A percentile compares a stretch with the other conserved stretches of the same genome.
Conservation (phyloP, 2,329 filamentous ascomycete species). For the Aphanocladium album region DNA sequence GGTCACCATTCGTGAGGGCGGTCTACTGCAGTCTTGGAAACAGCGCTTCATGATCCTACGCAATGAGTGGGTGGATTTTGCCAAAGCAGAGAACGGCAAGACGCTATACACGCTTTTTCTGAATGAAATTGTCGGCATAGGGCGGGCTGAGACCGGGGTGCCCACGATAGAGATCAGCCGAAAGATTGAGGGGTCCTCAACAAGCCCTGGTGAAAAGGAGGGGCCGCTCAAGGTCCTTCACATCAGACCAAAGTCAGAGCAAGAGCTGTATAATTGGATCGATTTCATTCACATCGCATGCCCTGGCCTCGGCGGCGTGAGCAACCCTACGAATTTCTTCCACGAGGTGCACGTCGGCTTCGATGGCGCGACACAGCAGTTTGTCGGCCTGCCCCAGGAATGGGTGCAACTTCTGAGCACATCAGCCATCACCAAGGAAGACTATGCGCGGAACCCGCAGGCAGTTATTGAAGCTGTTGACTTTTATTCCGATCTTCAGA, state of each 20-base stretch:
- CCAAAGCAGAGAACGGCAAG: slow-evolving; percentile 79
- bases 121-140: slow-evolving; percentile 75
- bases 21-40: slow-evolving; percentile 72
- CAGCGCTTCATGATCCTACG: slow-evolving; percentile 79
- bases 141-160: slow-evolving; percentile 76
- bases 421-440: slow-evolving; percentile 22
- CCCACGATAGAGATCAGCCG: slow-evolving; percentile 85
- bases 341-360: slow-evolving; percentile 91
- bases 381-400: slow-evolving; percentile 20
- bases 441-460: slow-evolving; percentile 11
- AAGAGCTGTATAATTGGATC: slow-evolving; percentile 92
- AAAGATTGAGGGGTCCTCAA: slow-evolving; percentile 55
- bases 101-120: slow-evolving; percentile 70
- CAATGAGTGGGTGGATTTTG: slow-evolving; percentile 80
- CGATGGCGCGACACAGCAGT: slow-evolving; percentile 81
- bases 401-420: slow-evolving; percentile 24
- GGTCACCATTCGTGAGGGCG: slow-evolving; percentile 77
- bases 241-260: slow-evolving; percentile 81
- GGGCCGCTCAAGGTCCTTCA: slow-evolving; percentile 70
- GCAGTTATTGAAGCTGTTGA: slow-evolving; percentile 12
- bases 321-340: slow-evolving; percentile 89
- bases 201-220: slow-evolving; percentile 66
- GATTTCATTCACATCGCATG: slow-evolving; percentile 89
- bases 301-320: slow-evolving; percentile 88
- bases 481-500: slow-evolving; percentile 9